These are phyloP conservation scores for Pseudohalonectria lignicola DNA, from an alignment of 2,329 filamentous ascomycete species.

Conservation along the genomic window DNA sequence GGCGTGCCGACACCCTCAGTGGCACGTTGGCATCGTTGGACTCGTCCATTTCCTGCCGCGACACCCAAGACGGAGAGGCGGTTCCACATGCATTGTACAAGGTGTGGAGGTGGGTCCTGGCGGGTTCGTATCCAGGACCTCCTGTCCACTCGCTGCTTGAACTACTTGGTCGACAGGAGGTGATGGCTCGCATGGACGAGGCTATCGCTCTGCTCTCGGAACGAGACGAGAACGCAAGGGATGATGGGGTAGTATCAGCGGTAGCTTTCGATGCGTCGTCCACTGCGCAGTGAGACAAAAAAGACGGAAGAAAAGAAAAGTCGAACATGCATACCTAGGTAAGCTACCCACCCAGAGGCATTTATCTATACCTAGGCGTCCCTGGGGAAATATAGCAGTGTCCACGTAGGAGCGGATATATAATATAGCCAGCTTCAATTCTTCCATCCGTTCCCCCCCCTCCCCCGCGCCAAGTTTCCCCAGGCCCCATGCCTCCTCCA, in stretches of 20 bases:
- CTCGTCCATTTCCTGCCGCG: not conserved
- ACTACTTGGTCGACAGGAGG: conserved; percentile 18
- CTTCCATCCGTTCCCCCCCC: too few relatives aligned
- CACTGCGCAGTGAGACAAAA: too few relatives aligned
- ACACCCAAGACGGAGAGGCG: conserved; percentile 1
- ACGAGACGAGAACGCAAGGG: not conserved
- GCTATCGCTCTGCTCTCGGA: conserved; percentile 2
- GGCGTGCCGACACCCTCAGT: conserved; percentile 7
- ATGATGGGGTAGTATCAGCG: not conserved
- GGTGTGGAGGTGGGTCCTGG: conserved; percentile 1
- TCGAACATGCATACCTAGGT: too few relatives aligned
- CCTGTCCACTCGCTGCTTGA: conserved; percentile 10
- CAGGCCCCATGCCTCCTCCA: too few relatives aligned
- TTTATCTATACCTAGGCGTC: too few relatives aligned
- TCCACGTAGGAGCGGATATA: too few relatives aligned
- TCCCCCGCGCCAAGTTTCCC: too few relatives aligned
- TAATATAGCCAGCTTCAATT: too few relatives aligned
- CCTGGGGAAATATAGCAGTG: too few relatives aligned
- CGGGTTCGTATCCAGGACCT: not conserved
- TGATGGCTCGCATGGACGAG: conserved; percentile 11
- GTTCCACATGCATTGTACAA: conserved; percentile 3
- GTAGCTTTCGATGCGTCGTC: too few relatives aligned
- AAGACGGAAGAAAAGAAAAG: too few relatives aligned
- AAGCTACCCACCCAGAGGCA: too few relatives aligned
- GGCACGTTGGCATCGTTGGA: not conserved